These are phyloP conservation scores for Zanthoxylum bungeanum DNA, from an alignment of 345 rosid species.

Conservation along the genomic window DNA sequence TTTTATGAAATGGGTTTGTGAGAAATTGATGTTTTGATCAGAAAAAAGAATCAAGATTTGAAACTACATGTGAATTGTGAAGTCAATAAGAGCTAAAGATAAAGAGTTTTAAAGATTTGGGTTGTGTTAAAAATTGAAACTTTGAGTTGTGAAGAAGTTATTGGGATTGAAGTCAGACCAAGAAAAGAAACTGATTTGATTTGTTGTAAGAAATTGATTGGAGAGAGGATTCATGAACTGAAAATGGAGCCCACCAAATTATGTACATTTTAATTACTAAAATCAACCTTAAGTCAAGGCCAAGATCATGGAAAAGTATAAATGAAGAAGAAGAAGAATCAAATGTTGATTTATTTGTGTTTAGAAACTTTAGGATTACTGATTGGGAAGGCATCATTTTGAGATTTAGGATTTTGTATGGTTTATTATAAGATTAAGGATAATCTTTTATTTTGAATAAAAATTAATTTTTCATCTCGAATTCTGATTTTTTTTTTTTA, in stretches of 20 bases:
- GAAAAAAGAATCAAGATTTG: background rate
- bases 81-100: background rate
- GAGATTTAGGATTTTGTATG: too few species aligned
- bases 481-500: too few species aligned
- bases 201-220: too few species aligned
- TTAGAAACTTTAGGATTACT: too few species aligned
- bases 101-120: background rate
- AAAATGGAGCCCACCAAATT: constrained; percentile 27
- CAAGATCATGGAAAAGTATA: background rate
- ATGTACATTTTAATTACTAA: background rate
- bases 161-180: constrained; percentile 7
- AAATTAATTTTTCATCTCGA: too few species aligned
- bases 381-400: too few species aligned
- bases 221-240: background rate
- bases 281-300: background rate
- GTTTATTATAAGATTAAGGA: too few species aligned
- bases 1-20: background rate
- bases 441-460: too few species aligned
- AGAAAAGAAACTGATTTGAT: background rate
- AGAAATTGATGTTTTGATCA: background rate
- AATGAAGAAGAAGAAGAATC: background rate
- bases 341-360: background rate
- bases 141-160: background rate
- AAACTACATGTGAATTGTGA: background rate
- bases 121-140: background rate